Evolutionary conservation across 352 stramenopile species (phyloP), one percentile per base, ranked within the genome.

Genomic region (Phytophthora meadii): DNA sequence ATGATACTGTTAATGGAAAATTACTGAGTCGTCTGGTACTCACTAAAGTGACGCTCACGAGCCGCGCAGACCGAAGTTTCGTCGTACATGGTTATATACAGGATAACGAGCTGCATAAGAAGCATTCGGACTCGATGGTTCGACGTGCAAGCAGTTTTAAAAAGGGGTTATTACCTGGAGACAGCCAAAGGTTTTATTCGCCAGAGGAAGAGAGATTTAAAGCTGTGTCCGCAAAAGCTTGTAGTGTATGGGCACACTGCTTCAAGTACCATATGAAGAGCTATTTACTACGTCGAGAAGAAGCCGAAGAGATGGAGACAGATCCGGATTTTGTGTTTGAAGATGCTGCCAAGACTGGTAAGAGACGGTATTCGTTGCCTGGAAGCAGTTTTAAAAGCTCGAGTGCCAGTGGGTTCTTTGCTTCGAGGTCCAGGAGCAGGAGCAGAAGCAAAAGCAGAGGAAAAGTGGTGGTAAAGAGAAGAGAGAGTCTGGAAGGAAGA

Each of bases 221-320:
- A 10, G 66, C 79, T 0, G 79, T 90, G 30, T 82, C 75, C 40
- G 42, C 51, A 5, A 88, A 88, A 41, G 47, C 72, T 3, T 66
- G 72, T 10, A 74, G 56, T 7, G 74, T 90, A 12, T 90, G 77
- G 82, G 61, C 75, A 14, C 82, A 90, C 59, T 90, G 82, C 63
- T 85, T 90, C 22, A 82, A 79, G 54, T 74, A 83, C 46, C 77
- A 88, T 45, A 82, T 87, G 79, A 80, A 79, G 52, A 84, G 79
- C 53, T 76, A 84, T 45, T 39, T 50, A 11, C 53, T 79, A 12
- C 65, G 70, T 12, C 30, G 30, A 36, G 1, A 40, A 57, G 25
- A 28, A 30, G 1, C 30, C 12, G 56, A 46, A 2, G 47, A 59
- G 14, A 32, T 52, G 22, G 63, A 57, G 14, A 46, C 73, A 6